These are phyloP conservation scores for Adansonia gregorii DNA, from an alignment of 441 rosid genomes.

Conservation along the genomic window DNA sequence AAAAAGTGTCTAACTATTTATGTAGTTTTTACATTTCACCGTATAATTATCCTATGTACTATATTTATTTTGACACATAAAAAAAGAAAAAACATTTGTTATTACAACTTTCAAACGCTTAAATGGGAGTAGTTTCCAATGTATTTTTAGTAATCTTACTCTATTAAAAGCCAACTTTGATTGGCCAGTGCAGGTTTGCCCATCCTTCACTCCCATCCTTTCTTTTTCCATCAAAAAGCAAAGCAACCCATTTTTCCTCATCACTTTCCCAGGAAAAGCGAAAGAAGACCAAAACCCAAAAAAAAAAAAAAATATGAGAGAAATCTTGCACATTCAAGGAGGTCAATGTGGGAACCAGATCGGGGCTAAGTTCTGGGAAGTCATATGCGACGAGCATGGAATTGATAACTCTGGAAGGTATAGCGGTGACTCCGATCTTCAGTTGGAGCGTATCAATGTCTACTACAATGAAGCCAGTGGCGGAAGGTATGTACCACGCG, in stretches of 20 bases:
- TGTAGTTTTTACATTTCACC: too few species aligned
- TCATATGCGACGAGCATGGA: constrained; percentile 27
- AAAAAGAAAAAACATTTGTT: too few species aligned
- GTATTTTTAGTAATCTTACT: too few species aligned
- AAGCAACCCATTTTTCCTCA: neutral
- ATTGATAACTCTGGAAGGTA: constrained; percentile 20
- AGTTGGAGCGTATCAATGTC: constrained; percentile 26
- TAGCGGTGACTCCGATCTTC: constrained; percentile 20
- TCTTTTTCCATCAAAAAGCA: neutral
- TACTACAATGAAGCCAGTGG: constrained; percentile 30
- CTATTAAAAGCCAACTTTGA: too few species aligned
- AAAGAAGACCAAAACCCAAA: too few species aligned
- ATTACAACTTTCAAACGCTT: too few species aligned
- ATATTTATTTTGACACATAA: too few species aligned
- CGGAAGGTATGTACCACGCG: constrained; percentile 28
- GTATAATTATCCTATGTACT: too few species aligned
- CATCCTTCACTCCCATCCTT: constrained; percentile 4
- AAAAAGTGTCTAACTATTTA: too few species aligned
- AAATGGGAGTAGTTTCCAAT: too few species aligned
- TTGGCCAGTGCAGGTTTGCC: neutral
- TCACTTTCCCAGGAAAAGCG: too few species aligned
- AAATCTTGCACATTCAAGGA: constrained; percentile 27
- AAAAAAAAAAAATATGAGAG: constrained; percentile 18
- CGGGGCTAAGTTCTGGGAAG: constrained; percentile 29
- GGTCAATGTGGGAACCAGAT: constrained; percentile 31